phyloP scores from a whole-genome alignment of 768 basidiomycete species.

The Leccinum longicurvipes region DNA sequence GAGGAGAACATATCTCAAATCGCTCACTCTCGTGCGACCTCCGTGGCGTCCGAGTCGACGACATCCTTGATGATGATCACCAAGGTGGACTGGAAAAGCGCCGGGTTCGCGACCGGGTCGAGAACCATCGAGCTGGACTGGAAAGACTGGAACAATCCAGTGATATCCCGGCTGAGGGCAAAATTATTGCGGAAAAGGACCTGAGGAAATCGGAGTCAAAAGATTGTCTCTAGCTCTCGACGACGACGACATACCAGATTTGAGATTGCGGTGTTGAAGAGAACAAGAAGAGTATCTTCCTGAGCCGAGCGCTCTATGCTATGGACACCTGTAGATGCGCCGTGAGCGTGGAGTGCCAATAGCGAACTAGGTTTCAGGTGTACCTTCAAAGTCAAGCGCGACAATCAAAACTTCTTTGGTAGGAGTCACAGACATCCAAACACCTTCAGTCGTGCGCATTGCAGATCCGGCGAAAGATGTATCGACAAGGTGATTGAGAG shows the following conservation, averaged over 20 bases:
- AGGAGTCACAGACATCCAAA: conserved; percentile 66
- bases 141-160: conserved; percentile 59
- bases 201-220: conserved; percentile 26
- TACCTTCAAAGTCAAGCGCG: conserved; percentile 64
- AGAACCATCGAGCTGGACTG: conserved; percentile 54
- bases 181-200: conserved; percentile 67
- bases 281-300: conserved; percentile 60
- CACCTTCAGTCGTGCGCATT: conserved; percentile 62
- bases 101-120: conserved; percentile 55
- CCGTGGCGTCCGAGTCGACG: conserved; percentile 54
- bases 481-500: conserved; percentile 59
- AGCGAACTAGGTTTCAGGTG: background rate
- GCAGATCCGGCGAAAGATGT: conserved; percentile 65
- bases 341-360: background rate
- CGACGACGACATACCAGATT: conserved; percentile 44
- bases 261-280: conserved; percentile 65
- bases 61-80: conserved; percentile 70
- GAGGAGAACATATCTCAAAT: background rate
- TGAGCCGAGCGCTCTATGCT: conserved; percentile 61
- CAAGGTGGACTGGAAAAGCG: conserved; percentile 55
- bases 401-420: conserved; percentile 54
- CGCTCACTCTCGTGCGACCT: conserved; percentile 56
- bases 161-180: conserved; percentile 58
- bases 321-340: conserved; percentile 47
- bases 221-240: background rate